Percentiles rank a stretch among this genome's conserved stretches.
Conservation (phyloP, 1,139 yeast species). For the Taphrina deformans region DNA sequence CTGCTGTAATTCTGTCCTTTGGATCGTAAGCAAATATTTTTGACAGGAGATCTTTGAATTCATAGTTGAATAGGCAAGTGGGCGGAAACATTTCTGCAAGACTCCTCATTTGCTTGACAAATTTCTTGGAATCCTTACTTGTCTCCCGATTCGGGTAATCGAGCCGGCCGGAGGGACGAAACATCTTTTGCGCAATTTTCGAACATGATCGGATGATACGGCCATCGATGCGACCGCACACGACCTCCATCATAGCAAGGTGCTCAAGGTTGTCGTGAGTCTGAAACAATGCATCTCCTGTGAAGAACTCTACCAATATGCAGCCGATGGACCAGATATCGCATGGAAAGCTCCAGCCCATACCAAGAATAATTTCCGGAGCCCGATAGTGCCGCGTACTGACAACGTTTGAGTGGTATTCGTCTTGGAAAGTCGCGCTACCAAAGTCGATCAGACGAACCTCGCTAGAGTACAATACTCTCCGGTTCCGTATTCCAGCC, state of each 20-base stretch:
- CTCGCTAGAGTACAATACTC: constrained; percentile 70
- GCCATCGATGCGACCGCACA: constrained; percentile 48
- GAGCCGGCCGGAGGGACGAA: constrained; percentile 38
- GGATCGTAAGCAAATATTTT: constrained; percentile 82
- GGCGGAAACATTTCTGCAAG: constrained; percentile 33
- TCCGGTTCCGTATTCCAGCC: constrained; percentile 41
- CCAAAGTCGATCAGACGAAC: constrained; percentile 95
- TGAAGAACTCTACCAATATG: constrained; percentile 81
- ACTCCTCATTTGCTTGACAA: constrained; percentile 53
- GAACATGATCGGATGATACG: constrained; percentile 23
- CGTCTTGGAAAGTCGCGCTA: constrained; percentile 89
- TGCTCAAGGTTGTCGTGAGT: constrained; percentile 95
- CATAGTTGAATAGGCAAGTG: constrained; percentile 49
- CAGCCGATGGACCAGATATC: constrained; percentile 98
- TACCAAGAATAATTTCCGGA: constrained; percentile 90
- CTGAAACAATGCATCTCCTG: constrained; percentile 94
- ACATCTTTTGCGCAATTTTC: constrained; percentile 38
- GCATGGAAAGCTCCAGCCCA: constrained; percentile 92
- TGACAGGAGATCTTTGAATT: constrained; percentile 59
- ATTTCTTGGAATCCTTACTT: constrained; percentile 50
- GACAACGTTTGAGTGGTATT: constrained; percentile 87
- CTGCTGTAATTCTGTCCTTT: constrained; percentile 67
- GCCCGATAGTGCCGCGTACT: constrained; percentile 94
- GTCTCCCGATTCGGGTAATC: constrained; percentile 49
- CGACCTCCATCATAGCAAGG: constrained; percentile 88